Evolutionary conservation across 148 eudicot genomes (phyloP).

Genomic region (Drosera capensis): DNA sequence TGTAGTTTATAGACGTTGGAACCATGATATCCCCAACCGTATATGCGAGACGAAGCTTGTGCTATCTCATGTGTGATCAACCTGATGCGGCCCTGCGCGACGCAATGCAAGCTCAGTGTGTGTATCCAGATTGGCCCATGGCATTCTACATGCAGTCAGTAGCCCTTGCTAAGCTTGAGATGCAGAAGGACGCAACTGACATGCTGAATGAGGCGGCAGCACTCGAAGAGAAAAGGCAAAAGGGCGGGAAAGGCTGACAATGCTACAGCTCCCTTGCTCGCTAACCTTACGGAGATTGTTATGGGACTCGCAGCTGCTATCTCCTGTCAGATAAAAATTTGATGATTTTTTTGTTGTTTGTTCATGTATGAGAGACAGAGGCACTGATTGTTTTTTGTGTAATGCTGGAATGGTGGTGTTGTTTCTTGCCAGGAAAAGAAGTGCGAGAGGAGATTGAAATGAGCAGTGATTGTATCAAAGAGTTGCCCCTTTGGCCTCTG

Average conservation of each 20-base stretch:
- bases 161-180: constrained; percentile 10
- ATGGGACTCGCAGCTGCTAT: not conserved
- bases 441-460: too few relatives aligned
- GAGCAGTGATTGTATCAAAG: too few relatives aligned
- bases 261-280: too few relatives aligned
- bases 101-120: constrained; percentile 14
- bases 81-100: constrained; percentile 12
- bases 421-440: too few relatives aligned
- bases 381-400: too few relatives aligned
- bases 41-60: constrained; percentile 10
- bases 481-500: too few relatives aligned
- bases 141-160: constrained; percentile 13
- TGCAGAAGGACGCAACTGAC: constrained; percentile 11
- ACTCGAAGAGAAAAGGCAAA: constrained; percentile 10
- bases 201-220: constrained; percentile 9
- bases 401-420: too few relatives aligned
- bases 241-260: constrained; percentile 8
- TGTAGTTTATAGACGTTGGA: constrained; percentile 12
- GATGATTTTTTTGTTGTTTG: too few relatives aligned
- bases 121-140: constrained; percentile 10
- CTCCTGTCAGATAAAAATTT: too few relatives aligned
- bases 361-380: too few relatives aligned
- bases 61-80: constrained; percentile 9
- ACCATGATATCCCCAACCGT: constrained; percentile 13
- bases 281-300: too few relatives aligned